phyloP scores from a whole-genome alignment of 805 yeast species.

The Hanseniaspora clermontiae region DNA sequence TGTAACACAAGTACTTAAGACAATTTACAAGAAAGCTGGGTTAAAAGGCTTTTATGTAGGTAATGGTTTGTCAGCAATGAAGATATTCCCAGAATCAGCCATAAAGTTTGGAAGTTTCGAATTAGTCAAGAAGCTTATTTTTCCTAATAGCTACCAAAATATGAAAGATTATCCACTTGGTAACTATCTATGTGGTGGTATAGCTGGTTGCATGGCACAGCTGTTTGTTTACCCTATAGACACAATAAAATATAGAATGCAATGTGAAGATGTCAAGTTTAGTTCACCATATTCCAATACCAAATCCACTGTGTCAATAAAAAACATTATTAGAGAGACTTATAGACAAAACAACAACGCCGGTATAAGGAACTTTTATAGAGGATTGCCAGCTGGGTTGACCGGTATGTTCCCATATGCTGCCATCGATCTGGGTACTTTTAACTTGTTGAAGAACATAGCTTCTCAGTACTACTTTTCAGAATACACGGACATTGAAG shows the following conservation, averaged over 20 bases:
- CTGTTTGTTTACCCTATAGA: slow-evolving; percentile 90
- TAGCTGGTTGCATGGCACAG: slow-evolving; percentile 91
- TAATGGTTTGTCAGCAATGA: slow-evolving; percentile 82
- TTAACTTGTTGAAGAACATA: slow-evolving; percentile 64
- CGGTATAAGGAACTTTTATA: slow-evolving; percentile 63
- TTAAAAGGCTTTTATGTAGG: slow-evolving; percentile 82
- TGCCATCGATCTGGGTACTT: slow-evolving; percentile 89
- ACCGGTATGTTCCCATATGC: slow-evolving; percentile 96
- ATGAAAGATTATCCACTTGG: slow-evolving; percentile 48
- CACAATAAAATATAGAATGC: slow-evolving; percentile 83
- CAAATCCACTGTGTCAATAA: neutral
- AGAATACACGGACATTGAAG: slow-evolving; percentile 42
- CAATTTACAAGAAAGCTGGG: slow-evolving; percentile 68
- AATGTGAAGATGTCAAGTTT: slow-evolving; percentile 46
- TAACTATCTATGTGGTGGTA: slow-evolving; percentile 86
- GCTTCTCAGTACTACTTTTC: slow-evolving; percentile 33
- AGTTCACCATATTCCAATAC: neutral
- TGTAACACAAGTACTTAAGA: slow-evolving; percentile 59
- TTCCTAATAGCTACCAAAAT: slow-evolving; percentile 54
- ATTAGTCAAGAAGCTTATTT: slow-evolving; percentile 71
- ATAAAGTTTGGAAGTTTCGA: slow-evolving; percentile 96
- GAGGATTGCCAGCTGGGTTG: slow-evolving; percentile 85
- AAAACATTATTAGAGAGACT: slow-evolving; percentile 48
- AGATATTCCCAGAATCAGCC: slow-evolving; percentile 94
- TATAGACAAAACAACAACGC: slow-evolving; percentile 44